Evolutionary conservation across 495 filamentous ascomycete genomes (phyloP).

Genomic region (Tuber borchii): DNA sequence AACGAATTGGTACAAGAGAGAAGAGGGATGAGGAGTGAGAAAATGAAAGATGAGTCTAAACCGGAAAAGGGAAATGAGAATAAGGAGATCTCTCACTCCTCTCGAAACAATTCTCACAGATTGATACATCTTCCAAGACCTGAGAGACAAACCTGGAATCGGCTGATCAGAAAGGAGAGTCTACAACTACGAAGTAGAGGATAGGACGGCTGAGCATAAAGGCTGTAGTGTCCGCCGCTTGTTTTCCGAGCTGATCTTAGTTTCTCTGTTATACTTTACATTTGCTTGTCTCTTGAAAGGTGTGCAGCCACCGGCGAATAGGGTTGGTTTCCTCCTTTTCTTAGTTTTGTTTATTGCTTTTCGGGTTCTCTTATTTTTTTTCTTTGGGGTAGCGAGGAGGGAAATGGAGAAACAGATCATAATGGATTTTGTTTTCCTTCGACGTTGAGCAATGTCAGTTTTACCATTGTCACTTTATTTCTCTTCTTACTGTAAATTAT

Average conservation of each 20-base stretch:
- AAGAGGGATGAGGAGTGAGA: slow-evolving; percentile 17
- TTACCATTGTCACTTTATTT: slow-evolving; percentile 7
- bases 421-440: slow-evolving; percentile 6
- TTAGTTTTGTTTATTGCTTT: neutral
- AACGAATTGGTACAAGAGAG: slow-evolving; percentile 15
- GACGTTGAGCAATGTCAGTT: slow-evolving; percentile 7
- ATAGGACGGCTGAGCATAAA: neutral
- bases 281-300: slow-evolving; percentile 1
- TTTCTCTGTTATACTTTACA: neutral
- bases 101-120: too few relatives aligned
- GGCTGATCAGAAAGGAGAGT: neutral
- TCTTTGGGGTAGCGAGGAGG: neutral
- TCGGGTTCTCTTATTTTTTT: neutral
- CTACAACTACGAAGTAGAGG: neutral
- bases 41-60: slow-evolving; percentile 29
- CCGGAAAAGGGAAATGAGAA: slow-evolving; percentile 35
- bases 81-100: too few relatives aligned
- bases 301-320: neutral
- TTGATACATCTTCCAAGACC: slow-evolving; percentile 21
- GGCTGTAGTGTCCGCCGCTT: neutral
- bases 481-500: too few relatives aligned
- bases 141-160: slow-evolving; percentile 22
- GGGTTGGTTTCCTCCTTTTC: neutral
- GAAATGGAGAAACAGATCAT: slow-evolving; percentile 3
- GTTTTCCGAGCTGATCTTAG: neutral